Conservation (phyloP, 73 alveolate species). For the Symbiodinium natans region DNA sequence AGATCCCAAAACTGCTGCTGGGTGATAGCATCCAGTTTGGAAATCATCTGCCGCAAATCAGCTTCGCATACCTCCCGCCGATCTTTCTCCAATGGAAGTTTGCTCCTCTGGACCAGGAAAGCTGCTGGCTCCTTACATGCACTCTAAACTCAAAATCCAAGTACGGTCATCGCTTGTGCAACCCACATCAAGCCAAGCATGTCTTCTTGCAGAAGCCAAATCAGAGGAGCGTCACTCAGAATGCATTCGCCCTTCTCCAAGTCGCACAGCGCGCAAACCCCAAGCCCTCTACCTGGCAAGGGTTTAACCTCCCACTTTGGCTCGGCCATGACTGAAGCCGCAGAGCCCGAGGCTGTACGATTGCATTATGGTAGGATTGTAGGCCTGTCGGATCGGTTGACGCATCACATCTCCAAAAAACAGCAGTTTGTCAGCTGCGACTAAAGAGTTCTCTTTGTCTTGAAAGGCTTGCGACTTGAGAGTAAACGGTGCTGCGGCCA, state of each 20-base stretch:
- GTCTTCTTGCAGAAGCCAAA: too few species aligned
- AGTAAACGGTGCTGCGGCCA: too few species aligned
- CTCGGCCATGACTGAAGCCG: background rate
- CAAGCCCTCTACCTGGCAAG: background rate
- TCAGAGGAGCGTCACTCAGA: background rate
- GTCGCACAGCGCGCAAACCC: background rate
- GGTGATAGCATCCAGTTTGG: background rate
- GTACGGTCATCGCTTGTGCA: too few species aligned
- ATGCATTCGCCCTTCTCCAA: background rate
- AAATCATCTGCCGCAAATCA: background rate
- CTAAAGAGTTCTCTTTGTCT: too few species aligned
- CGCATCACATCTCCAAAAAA: too few species aligned
- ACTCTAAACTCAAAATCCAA: too few species aligned
- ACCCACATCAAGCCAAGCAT: too few species aligned
- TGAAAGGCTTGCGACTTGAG: too few species aligned
- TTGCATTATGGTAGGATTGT: too few species aligned
- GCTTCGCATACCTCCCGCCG: background rate
- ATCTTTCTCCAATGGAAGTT: background rate
- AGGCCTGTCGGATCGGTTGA: too few species aligned
- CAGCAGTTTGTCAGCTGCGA: too few species aligned
- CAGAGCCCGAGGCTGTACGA: too few species aligned
- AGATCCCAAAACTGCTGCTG: background rate
- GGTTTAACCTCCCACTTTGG: background rate
- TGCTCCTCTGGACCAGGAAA: constrained; percentile 7
- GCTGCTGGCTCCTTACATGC: background rate